Evolutionary conservation across 106 monocot species (phyloP).

Genomic region (Dendrobium catenatum): DNA sequence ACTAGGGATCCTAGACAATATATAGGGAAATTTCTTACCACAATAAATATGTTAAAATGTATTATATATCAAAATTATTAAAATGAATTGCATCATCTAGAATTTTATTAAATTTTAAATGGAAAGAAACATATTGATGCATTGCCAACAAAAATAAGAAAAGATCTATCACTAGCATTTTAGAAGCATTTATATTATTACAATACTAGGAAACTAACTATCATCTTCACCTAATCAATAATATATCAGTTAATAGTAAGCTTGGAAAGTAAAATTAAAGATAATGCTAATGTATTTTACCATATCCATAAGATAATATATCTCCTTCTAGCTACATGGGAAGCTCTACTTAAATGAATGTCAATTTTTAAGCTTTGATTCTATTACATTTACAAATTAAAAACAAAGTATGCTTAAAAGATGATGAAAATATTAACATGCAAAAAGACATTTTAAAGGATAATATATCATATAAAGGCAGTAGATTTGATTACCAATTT

Average conservation of each 20-base stretch:
- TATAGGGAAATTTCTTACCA: too few relatives aligned
- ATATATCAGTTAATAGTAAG: not conserved
- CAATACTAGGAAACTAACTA: not conserved
- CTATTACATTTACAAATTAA: too few relatives aligned
- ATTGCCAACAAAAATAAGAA: too few relatives aligned
- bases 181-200: not conserved
- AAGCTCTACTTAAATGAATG: too few relatives aligned
- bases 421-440: not conserved
- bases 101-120: too few relatives aligned
- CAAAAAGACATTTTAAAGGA: too few relatives aligned
- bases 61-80: too few relatives aligned
- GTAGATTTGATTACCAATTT: not conserved
- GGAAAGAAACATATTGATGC: too few relatives aligned
- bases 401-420: not conserved
- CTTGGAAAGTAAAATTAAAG: not conserved
- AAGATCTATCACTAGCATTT: too few relatives aligned
- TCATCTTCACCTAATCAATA: not conserved
- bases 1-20: too few relatives aligned
- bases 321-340: conserved; percentile 47
- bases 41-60: too few relatives aligned
- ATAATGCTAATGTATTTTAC: conserved; percentile 24
- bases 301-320: conserved; percentile 54
- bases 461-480: not conserved
- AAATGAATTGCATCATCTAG: too few relatives aligned
- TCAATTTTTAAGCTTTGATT: not conserved